Percentiles rank a stretch among this genome's conserved stretches.
Conservation (phyloP, 148 eudicot genomes). For the Vaccinium darrowii region DNA sequence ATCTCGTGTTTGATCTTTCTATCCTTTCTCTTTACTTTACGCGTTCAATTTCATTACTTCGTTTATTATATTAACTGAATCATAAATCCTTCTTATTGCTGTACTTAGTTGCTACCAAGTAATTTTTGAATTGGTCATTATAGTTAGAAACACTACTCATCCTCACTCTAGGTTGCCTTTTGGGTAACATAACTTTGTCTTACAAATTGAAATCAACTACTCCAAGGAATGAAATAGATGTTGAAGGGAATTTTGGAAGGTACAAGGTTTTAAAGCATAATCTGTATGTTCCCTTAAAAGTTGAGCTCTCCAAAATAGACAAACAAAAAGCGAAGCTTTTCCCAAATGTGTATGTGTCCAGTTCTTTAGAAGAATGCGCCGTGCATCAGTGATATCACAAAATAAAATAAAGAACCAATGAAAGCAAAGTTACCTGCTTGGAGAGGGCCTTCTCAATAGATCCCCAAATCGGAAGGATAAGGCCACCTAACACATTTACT, state of each 20-base stretch:
- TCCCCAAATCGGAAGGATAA: slow-evolving; percentile 1
- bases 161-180: too few species aligned
- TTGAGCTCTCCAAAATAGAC: background rate
- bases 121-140: too few species aligned
- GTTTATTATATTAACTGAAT: too few species aligned
- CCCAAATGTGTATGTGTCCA: background rate
- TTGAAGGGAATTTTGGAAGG: background rate
- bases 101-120: too few species aligned
- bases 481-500: slow-evolving; percentile 1
- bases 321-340: background rate
- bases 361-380: background rate
- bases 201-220: background rate
- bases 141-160: too few species aligned
- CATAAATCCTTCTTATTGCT: too few species aligned
- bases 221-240: background rate
- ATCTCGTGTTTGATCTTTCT: too few species aligned
- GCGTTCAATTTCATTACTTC: too few species aligned
- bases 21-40: too few species aligned
- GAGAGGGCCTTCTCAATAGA: background rate
- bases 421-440: background rate
- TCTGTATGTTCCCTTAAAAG: background rate
- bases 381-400: background rate
- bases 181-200: background rate
- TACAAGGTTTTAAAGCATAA: background rate
- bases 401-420: background rate